These are phyloP conservation scores for Dioszegia aurantiaca DNA, from an alignment of 768 basidiomycete species.

Conservation along the genomic window DNA sequence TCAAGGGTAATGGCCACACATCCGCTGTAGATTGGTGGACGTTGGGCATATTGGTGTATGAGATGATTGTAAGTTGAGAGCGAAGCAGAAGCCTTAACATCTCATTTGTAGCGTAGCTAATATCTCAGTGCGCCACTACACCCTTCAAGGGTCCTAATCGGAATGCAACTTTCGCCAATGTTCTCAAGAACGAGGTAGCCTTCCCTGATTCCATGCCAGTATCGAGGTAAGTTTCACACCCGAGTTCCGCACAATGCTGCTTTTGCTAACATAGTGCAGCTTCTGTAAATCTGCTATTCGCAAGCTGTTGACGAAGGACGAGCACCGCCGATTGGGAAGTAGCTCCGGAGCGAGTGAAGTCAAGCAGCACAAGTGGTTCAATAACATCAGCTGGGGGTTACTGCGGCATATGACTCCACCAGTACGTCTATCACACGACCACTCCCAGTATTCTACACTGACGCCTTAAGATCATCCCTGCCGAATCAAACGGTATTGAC, in stretches of 20 bases:
- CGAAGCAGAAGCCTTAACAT: background rate
- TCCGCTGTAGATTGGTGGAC: slow-evolving; percentile 99
- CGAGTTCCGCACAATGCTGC: too few species aligned
- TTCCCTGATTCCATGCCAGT: slow-evolving; percentile 84
- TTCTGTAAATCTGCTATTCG: slow-evolving; percentile 82
- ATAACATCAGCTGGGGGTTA: slow-evolving; percentile 90
- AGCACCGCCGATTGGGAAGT: slow-evolving; percentile 80
- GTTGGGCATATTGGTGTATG: slow-evolving; percentile 93
- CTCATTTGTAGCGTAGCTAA: background rate
- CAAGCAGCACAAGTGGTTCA: slow-evolving; percentile 98
- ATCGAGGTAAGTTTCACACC: slow-evolving; percentile 59
- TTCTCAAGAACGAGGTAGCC: slow-evolving; percentile 76
- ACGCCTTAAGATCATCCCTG: slow-evolving; percentile 72
- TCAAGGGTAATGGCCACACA: slow-evolving; percentile 92
- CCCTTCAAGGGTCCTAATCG: slow-evolving; percentile 97
- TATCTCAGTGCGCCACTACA: slow-evolving; percentile 86
- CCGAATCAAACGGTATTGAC: slow-evolving; percentile 72
- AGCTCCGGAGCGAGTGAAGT: slow-evolving; percentile 95
- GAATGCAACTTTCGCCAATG: slow-evolving; percentile 93
- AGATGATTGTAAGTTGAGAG: slow-evolving; percentile 63
- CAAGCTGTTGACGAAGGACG: slow-evolving; percentile 87
- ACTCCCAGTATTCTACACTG: background rate
- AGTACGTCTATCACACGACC: slow-evolving; percentile 58
- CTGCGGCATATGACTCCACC: slow-evolving; percentile 88
- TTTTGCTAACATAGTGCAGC: slow-evolving; percentile 59